Conservation (phyloP, 2,329 filamentous ascomycete species). For the Epichloe hybrida region DNA sequence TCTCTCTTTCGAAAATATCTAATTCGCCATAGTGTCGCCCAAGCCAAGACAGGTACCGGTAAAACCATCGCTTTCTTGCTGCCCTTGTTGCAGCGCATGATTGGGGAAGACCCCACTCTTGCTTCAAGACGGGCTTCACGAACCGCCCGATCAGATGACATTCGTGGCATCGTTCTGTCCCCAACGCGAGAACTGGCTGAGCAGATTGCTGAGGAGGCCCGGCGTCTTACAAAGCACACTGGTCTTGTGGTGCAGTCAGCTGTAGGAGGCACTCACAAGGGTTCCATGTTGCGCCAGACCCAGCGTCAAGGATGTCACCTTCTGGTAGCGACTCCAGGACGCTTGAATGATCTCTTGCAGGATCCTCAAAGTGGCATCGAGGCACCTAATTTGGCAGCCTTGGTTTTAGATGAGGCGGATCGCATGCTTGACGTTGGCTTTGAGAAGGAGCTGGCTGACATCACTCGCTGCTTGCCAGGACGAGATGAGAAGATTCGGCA, state of each 20-base stretch:
- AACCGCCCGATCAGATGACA: constrained; percentile 36
- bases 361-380: constrained; percentile 50
- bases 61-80: constrained; percentile 92
- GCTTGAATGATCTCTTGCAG: constrained; percentile 66
- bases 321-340: constrained; percentile 79
- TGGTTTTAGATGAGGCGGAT: constrained; percentile 95
- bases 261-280: constrained; percentile 85
- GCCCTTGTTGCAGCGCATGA: constrained; percentile 69
- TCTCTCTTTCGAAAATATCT: neutral
- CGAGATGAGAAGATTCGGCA: constrained; percentile 56
- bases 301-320: constrained; percentile 71
- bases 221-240: constrained; percentile 49
- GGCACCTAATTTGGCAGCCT: constrained; percentile 73
- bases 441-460: constrained; percentile 47
- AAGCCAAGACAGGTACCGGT: constrained; percentile 93
- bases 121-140: constrained; percentile 27
- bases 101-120: constrained; percentile 49
- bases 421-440: constrained; percentile 96
- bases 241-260: constrained; percentile 57
- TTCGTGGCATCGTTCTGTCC: constrained; percentile 60
- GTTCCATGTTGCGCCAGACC: constrained; percentile 50
- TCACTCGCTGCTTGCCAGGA: constrained; percentile 49
- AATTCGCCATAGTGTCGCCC: constrained; percentile 52
- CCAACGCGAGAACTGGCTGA: constrained; percentile 71
- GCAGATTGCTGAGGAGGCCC: constrained; percentile 70